A percentile compares a stretch with the other conserved stretches of the same genome.
These are phyloP conservation scores for Closterium sp. DNA, from an alignment of 139 green algal species.

Conservation along the genomic window DNA sequence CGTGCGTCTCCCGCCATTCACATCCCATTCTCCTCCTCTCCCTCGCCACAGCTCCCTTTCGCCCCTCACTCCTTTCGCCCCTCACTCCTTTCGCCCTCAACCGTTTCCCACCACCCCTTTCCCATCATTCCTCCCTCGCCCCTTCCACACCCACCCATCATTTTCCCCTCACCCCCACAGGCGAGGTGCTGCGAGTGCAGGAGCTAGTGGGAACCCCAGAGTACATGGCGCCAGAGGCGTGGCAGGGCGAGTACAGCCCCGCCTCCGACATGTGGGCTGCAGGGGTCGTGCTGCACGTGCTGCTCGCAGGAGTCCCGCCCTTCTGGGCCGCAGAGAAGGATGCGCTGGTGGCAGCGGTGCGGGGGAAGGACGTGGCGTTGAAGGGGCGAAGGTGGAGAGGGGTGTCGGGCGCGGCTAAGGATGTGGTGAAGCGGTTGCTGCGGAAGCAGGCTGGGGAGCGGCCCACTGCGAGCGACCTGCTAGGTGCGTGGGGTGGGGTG, in stretches of 20 bases:
- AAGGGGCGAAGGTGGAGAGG: background rate
- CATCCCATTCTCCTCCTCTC: no score
- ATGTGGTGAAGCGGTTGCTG: background rate
- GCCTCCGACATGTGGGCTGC: background rate
- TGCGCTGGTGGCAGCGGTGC: background rate
- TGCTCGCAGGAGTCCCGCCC: background rate
- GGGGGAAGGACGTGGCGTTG: background rate
- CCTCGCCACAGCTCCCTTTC: no score
- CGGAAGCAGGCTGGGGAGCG: background rate
- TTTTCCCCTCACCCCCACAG: background rate
- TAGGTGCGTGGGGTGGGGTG: background rate
- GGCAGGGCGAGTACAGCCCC: conserved; percentile 9
- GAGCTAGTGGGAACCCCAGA: background rate
- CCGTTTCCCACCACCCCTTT: background rate
- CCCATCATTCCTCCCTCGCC: background rate
- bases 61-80: no score
- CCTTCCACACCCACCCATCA: background rate
- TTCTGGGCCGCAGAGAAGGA: background rate
- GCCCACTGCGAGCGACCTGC: background rate
- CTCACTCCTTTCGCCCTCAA: no score
- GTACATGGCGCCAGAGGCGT: conserved; percentile 4
- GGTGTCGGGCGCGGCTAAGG: background rate
- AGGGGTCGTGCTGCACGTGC: background rate
- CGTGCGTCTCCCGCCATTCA: no score
- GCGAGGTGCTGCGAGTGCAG: background rate